These are phyloP conservation scores for Ogataea saltuana DNA, from an alignment of 805 yeast genomes.

Conservation along the genomic window DNA sequence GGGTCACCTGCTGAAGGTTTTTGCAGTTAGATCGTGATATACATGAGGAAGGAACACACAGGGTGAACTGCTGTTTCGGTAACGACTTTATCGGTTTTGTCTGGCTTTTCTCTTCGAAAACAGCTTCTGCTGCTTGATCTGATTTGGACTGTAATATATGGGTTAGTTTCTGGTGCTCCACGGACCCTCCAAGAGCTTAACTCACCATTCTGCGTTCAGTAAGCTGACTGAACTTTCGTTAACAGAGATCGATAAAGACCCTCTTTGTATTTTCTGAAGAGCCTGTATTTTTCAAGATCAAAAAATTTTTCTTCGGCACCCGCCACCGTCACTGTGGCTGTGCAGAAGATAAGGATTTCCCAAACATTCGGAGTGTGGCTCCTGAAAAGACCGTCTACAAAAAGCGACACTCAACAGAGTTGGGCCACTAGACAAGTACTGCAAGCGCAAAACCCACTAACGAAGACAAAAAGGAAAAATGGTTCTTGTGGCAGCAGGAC, in stretches of 20 bases:
- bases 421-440: neutral
- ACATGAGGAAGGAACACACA: conserved; percentile 74
- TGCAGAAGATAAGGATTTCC: conserved; percentile 1
- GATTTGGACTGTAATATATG: conserved; percentile 4
- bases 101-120: neutral
- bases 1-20: conserved; percentile 72
- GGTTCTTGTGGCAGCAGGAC: conserved; percentile 81
- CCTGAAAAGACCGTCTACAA: no score
- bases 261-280: no score
- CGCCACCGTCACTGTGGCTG: neutral
- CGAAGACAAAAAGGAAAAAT: no score
- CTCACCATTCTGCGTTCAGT: no score
- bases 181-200: no score
- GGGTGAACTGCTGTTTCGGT: conserved; percentile 43
- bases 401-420: no score
- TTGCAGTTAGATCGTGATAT: conserved; percentile 55
- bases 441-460: no score
- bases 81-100: conserved; percentile 6
- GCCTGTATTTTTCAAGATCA: neutral
- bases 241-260: no score
- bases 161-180: no score
- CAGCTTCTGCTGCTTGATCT: neutral
- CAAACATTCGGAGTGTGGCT: no score
- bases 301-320: neutral
- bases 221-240: no score